Evolutionary conservation across 2,329 filamentous ascomycete species (phyloP).

Genomic region (Clonostachys chloroleuca): DNA sequence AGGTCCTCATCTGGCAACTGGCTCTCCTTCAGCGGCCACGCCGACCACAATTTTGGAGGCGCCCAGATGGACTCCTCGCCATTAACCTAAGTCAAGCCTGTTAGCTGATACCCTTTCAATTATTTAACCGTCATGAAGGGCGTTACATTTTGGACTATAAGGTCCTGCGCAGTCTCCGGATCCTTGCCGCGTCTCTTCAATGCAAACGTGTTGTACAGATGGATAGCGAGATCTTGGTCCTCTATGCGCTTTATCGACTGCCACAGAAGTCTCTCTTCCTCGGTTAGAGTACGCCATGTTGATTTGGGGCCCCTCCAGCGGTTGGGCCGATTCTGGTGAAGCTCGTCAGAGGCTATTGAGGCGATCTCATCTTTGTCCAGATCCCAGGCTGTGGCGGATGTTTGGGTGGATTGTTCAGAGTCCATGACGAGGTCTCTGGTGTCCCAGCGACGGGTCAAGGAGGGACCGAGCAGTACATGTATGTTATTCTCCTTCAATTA

Average conservation of each 20-base stretch:
- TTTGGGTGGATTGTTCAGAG: too few relatives aligned
- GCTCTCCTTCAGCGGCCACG: conserved; percentile 70
- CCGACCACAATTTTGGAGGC: conserved; percentile 66
- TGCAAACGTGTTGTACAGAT: conserved; percentile 75
- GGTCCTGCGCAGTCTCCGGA: conserved; percentile 14
- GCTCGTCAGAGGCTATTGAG: conserved; percentile 41
- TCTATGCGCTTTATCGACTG: conserved; percentile 58
- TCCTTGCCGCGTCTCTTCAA: conserved; percentile 44
- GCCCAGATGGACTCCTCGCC: conserved; percentile 33
- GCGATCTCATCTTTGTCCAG: conserved; percentile 39
- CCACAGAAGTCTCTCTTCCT: conserved; percentile 57
- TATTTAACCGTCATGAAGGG: background rate
- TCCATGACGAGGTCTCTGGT: too few relatives aligned
- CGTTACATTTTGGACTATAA: conserved; percentile 20
- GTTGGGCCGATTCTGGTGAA: conserved; percentile 56
- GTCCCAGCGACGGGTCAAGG: too few relatives aligned
- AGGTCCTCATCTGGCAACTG: conserved; percentile 58
- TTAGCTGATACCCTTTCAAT: background rate
- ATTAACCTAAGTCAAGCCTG: conserved; percentile 12
- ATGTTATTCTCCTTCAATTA: too few relatives aligned
- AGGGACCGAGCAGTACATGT: too few relatives aligned
- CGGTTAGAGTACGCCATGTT: conserved; percentile 63
- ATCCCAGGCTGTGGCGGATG: conserved; percentile 8
- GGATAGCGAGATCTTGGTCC: conserved; percentile 64
- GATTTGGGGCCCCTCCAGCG: conserved; percentile 63